Conservation (phyloP, 805 yeast species). For the Pichia kluyveri region DNA sequence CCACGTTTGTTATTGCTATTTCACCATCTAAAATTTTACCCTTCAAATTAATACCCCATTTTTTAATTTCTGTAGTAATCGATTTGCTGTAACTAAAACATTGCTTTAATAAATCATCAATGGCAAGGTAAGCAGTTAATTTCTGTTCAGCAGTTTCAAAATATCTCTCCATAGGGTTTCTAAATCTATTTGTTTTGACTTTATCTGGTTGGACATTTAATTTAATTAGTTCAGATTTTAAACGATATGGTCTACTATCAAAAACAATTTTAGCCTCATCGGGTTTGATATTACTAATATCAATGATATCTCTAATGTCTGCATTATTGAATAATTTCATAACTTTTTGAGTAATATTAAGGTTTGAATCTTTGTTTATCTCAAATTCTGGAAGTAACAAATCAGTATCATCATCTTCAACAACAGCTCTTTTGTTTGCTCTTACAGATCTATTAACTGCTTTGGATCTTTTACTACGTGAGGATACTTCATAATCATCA, state of each 20-base stretch:
- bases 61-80: slow-evolving; percentile 61
- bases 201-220: slow-evolving; percentile 35
- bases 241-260: slow-evolving; percentile 58
- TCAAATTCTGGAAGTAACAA: slow-evolving; percentile 22
- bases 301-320: slow-evolving; percentile 64
- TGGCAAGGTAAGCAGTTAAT: slow-evolving; percentile 85
- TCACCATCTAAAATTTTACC: slow-evolving; percentile 46
- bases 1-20: slow-evolving; percentile 51
- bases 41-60: slow-evolving; percentile 82
- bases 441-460: neutral
- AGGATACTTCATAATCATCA: slow-evolving; percentile 27
- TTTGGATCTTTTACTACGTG: neutral
- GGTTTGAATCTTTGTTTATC: slow-evolving; percentile 19
- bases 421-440: slow-evolving; percentile 8
- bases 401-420: slow-evolving; percentile 25
- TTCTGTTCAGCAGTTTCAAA: slow-evolving; percentile 63
- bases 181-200: slow-evolving; percentile 7
- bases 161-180: slow-evolving; percentile 53
- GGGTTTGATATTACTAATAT: slow-evolving; percentile 65
- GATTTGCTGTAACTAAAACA: slow-evolving; percentile 71
- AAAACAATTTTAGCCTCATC: slow-evolving; percentile 56
- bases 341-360: slow-evolving; percentile 53
- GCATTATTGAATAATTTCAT: slow-evolving; percentile 75
- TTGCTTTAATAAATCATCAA: slow-evolving; percentile 78
- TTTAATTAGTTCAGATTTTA: slow-evolving; percentile 50